Percentiles rank a stretch among this genome's conserved stretches.
These are phyloP conservation scores for Penicillium ochrochloron DNA, from an alignment of 495 filamentous ascomycete species.

Conservation along the genomic window DNA sequence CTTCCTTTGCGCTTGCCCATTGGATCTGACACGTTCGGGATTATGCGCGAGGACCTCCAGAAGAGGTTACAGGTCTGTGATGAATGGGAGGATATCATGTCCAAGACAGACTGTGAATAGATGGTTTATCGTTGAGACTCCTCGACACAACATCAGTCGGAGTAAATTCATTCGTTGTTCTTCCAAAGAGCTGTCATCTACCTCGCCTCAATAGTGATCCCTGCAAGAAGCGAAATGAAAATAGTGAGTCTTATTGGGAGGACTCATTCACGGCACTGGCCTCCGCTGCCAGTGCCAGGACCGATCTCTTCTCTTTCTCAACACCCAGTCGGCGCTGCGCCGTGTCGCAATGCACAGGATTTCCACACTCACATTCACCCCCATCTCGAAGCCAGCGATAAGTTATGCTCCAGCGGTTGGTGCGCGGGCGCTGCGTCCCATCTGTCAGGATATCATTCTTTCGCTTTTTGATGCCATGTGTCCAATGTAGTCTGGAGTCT, in stretches of 20 bases:
- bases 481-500: conserved; percentile 47
- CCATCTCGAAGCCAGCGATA: conserved; percentile 46
- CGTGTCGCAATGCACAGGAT: conserved; percentile 43
- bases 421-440: conserved; percentile 36
- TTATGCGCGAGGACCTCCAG: neutral
- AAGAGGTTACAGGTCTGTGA: conserved; percentile 6
- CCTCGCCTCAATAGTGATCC: neutral
- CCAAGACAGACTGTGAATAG: conserved; percentile 9
- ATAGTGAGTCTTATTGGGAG: neutral
- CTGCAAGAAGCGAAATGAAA: neutral
- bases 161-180: neutral
- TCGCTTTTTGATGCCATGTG: conserved; percentile 48
- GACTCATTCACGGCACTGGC: neutral
- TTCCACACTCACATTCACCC: conserved; percentile 46
- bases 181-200: neutral
- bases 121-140: neutral
- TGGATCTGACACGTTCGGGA: neutral
- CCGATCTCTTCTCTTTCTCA: conserved; percentile 46
- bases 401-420: conserved; percentile 46
- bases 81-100: conserved; percentile 12
- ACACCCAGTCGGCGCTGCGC: conserved; percentile 41
- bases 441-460: conserved; percentile 43
- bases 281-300: conserved; percentile 30
- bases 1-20: neutral
- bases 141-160: no score